Base-by-base conservation (phyloP, 352 stramenopile species). In the Phytophthora crassamura region DNA sequence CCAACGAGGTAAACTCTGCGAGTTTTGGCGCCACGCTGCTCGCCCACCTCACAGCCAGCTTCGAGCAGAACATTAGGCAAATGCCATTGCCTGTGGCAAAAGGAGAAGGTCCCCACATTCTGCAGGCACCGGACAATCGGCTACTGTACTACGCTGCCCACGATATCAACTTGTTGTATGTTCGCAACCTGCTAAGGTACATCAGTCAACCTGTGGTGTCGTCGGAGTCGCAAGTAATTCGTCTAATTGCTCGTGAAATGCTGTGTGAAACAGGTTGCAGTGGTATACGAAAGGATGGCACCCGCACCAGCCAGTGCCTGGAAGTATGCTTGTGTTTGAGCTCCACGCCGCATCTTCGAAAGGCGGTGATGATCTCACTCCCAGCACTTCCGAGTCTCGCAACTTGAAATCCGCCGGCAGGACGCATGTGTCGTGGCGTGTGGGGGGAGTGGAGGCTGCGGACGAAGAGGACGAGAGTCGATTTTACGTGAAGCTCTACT, bases 81-180 rank as follows among this genome's bases (percentile, higher is more conserved):
- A 75, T 71, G 20, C 48, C 75, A 28, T 32, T 91, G 25, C 74
- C 77, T 2, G 50, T 85, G 3, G 66, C 74, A 12, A 60, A 73
- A 53, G 78, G 80, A 12, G 69, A 85, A 2, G 85, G 82, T 0
- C 85, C 85, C 20, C 59, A 60, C n/a, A 60, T 93, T 34, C 52
- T 75, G 15, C 85, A 91, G 55, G 42, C 67, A 0, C 56, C 78
- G 0, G 64, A 84, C 40, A 91, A 91, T 43, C 73, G 69, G 2
- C 78, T 93, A 33, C 43, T 93, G 15, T 90, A 84, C 53, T 91
- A 93, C 58, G 81, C 85, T 30, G 85, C 79, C 9, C 85, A 93
- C 60, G 85, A 93, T 54, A 93, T 93, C 60, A 93, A 93, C 59
- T 55, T 93, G 34, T 47, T 93, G 47, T 93, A 90, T 66, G 63